Percentiles rank a stretch among this genome's conserved stretches.
Evolutionary conservation across 257 asterid genomes (phyloP).

Genomic region (Solanum tarijense): DNA sequence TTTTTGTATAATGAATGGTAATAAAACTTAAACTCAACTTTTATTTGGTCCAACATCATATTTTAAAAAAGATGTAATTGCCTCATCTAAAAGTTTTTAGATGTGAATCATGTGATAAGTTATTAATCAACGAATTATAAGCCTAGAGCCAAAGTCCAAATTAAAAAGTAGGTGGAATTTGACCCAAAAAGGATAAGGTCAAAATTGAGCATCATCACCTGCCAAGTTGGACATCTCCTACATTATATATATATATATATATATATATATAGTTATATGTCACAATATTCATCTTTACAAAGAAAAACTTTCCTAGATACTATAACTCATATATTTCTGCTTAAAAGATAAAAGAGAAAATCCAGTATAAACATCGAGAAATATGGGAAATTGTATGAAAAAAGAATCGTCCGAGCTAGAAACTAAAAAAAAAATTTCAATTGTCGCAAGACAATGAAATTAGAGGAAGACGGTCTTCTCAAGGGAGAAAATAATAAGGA

Average conservation of each 20-base stretch:
- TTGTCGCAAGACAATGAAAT: not conserved
- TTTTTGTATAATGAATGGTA: not conserved
- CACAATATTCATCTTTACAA: not conserved
- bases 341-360: not conserved
- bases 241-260: no score
- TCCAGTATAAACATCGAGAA: not conserved
- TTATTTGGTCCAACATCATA: not conserved
- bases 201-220: not conserved
- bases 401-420: constrained; percentile 21
- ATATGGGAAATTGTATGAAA: constrained; percentile 54
- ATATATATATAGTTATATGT: not conserved
- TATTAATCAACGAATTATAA: not conserved
- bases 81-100: not conserved
- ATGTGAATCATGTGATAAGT: not conserved
- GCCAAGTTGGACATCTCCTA: not conserved
- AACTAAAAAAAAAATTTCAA: not conserved
- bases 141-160: not conserved
- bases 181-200: not conserved
- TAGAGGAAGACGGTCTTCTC: not conserved
- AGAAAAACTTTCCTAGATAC: not conserved
- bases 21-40: not conserved
- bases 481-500: not conserved
- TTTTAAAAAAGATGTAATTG: not conserved
- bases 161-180: not conserved
- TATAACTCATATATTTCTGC: not conserved